Percentiles rank a stretch among this genome's conserved stretches.
Evolutionary conservation across 306 rosid species (phyloP).

Genomic region (Cicer pinnatifidum): DNA sequence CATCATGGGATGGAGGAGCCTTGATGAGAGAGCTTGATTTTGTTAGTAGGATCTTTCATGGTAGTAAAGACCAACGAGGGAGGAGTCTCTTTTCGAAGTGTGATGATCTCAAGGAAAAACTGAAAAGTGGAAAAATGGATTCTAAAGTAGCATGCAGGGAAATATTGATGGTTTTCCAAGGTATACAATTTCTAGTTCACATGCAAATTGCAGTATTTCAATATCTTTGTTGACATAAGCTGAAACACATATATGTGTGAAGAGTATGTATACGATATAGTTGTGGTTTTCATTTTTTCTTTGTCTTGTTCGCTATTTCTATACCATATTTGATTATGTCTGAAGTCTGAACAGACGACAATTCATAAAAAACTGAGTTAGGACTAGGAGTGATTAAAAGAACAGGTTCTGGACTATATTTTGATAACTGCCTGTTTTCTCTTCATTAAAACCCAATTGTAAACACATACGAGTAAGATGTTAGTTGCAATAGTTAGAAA

Average conservation of each 20-base stretch:
- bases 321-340: slow-evolving; percentile 36
- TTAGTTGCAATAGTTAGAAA: not conserved
- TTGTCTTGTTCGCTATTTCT: slow-evolving; percentile 7
- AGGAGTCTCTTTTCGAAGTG: slow-evolving; percentile 79
- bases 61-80: slow-evolving; percentile 90
- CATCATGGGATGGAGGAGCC: slow-evolving; percentile 89
- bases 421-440: slow-evolving; percentile 19
- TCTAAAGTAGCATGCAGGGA: slow-evolving; percentile 73
- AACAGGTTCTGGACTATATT: slow-evolving; percentile 16
- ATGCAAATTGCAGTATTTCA: slow-evolving; percentile 25
- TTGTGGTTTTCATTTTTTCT: slow-evolving; percentile 4
- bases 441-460: slow-evolving; percentile 19
- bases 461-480: slow-evolving; percentile 23
- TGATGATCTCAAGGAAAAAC: slow-evolving; percentile 81
- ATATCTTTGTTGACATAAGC: slow-evolving; percentile 18
- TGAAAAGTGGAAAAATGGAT: slow-evolving; percentile 67
- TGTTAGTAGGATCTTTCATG: slow-evolving; percentile 89
- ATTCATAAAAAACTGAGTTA: not conserved
- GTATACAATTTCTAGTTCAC: slow-evolving; percentile 49
- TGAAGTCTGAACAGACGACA: not conserved
- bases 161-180: slow-evolving; percentile 86
- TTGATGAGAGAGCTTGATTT: slow-evolving; percentile 87
- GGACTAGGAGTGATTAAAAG: slow-evolving; percentile 4
- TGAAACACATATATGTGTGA: not conserved
- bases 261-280: not conserved